Evolutionary conservation across 345 rosid species (phyloP), one percentile per base, ranked within the genome.

Genomic region (Brassica napus): DNA sequence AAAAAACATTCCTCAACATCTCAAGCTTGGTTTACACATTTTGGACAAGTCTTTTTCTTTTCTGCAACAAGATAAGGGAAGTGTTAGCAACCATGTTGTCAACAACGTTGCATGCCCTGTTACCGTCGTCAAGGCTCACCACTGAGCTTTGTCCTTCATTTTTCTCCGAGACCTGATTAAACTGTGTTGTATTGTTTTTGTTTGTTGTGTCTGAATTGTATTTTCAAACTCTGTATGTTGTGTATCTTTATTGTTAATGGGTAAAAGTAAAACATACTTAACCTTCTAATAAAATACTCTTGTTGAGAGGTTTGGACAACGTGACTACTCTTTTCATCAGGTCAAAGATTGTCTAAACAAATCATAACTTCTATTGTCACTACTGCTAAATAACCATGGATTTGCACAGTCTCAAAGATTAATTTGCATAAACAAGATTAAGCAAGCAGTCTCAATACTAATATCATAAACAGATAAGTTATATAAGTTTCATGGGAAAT

Each of bases 1-100:
- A n/a, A 52, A 52, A 52, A 75, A 52, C 0, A 21, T 18, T 57
- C 35, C 6, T 65, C 3, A 75, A 21, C 2, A 65, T 31, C 54
- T 34, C 47, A 35, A 21, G 8, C 71, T 57, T 65, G 37, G 57
- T 52, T 67, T n/a, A 44, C 68, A 10, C 16, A 66, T 10, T 15
- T 15, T 26, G 55, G 57, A 52, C 57, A 52, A 52, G 57, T 52
- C 18, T 52, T 52, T 52, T 52, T 52, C 21, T 52, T 52, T n/a
- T 47, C 6, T 14, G 18, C 16, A 14, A 52, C 57, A 91, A 91
- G 85, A 92, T 82, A 69, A 89, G 86, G 97, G 97, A 65, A 89
- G 97, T 73, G 95, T 92, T 4, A 92, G 97, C 89, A 92, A 87
- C 86, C 84, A 85, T 77, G 94, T 90, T 61, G 91, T 89, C 81